A percentile compares a stretch with the other conserved stretches of the same genome.
Conservation (phyloP, 2,329 filamentous ascomycete genomes). For the Monilinia fructicola region DNA sequence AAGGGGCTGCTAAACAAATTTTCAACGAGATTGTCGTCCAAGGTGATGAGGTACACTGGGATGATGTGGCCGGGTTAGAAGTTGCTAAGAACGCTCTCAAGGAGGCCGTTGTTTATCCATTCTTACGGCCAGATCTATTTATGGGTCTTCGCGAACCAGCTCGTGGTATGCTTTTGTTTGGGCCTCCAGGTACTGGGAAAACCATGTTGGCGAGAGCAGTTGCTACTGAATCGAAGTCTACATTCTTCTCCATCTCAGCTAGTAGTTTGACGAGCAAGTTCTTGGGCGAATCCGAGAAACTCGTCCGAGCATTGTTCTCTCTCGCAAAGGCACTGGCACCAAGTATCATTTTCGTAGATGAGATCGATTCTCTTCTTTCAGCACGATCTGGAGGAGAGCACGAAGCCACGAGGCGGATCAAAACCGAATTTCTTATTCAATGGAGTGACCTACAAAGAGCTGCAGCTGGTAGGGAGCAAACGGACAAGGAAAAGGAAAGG, state of each 20-base stretch:
- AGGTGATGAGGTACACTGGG: slow-evolving; percentile 93
- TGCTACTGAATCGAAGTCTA: slow-evolving; percentile 89
- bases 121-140: slow-evolving; percentile 91
- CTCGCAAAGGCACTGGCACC: slow-evolving; percentile 88
- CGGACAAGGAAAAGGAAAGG: slow-evolving; percentile 63
- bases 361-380: slow-evolving; percentile 92
- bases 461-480: slow-evolving; percentile 77
- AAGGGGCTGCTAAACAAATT: slow-evolving; percentile 81
- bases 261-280: slow-evolving; percentile 95
- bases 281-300: slow-evolving; percentile 92
- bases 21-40: slow-evolving; percentile 94
- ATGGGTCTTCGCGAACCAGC: slow-evolving; percentile 93
- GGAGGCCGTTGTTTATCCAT: slow-evolving; percentile 96
- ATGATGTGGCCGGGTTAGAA: slow-evolving; percentile 87
- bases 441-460: slow-evolving; percentile 94
- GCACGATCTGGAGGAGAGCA: slow-evolving; percentile 84
- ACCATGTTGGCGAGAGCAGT: slow-evolving; percentile 96
- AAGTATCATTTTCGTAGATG: slow-evolving; percentile 97
- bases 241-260: slow-evolving; percentile 96
- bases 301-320: slow-evolving; percentile 86
- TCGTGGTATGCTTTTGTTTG: slow-evolving; percentile 92
- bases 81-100: slow-evolving; percentile 88
- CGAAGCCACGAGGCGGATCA: slow-evolving; percentile 89
- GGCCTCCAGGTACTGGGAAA: slow-evolving; percentile 96
- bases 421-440: slow-evolving; percentile 96